Conservation (phyloP, 2,329 filamentous ascomycete genomes). For the Zarea fungicola region DNA sequence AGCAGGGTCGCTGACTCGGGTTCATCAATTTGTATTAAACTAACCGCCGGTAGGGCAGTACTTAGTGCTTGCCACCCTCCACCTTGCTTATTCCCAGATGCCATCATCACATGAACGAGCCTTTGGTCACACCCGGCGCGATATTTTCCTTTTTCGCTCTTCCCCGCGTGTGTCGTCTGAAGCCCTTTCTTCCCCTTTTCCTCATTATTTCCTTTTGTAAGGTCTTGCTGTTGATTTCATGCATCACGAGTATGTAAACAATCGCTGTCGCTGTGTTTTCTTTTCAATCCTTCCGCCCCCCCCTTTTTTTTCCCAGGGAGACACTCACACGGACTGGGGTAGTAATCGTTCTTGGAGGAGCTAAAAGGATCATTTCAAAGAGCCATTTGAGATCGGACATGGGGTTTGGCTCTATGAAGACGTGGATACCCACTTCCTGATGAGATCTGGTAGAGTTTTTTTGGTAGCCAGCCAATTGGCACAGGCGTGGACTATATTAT, state of each 20-base stretch:
- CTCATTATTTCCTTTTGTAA: not conserved
- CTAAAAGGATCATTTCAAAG: not conserved
- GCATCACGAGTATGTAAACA: not conserved
- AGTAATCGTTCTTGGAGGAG: not conserved
- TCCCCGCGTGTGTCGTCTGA: not conserved
- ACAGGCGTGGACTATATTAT: too few relatives aligned
- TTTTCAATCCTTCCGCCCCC: not conserved
- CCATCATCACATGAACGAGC: not conserved
- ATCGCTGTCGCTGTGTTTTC: too few relatives aligned
- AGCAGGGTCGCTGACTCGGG: not conserved
- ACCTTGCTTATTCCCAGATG: slow-evolving; percentile 2
- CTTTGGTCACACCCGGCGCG: not conserved
- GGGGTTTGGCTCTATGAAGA: not conserved
- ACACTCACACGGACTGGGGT: not conserved
- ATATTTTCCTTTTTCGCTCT: not conserved
- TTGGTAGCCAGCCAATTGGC: too few relatives aligned
- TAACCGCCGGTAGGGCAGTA: too few relatives aligned
- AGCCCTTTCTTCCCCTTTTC: not conserved
- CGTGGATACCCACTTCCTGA: not conserved
- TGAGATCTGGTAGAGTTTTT: too few relatives aligned
- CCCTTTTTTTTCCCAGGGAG: not conserved
- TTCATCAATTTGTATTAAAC: not conserved
- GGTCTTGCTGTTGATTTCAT: slow-evolving; percentile 1
- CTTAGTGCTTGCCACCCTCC: too few relatives aligned
- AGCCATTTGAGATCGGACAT: slow-evolving; percentile 1